Percentiles rank a stretch among this genome's conserved stretches.
These are phyloP conservation scores for Lecanosticta acicola DNA, from an alignment of 2,329 filamentous ascomycete species.

Conservation along the genomic window DNA sequence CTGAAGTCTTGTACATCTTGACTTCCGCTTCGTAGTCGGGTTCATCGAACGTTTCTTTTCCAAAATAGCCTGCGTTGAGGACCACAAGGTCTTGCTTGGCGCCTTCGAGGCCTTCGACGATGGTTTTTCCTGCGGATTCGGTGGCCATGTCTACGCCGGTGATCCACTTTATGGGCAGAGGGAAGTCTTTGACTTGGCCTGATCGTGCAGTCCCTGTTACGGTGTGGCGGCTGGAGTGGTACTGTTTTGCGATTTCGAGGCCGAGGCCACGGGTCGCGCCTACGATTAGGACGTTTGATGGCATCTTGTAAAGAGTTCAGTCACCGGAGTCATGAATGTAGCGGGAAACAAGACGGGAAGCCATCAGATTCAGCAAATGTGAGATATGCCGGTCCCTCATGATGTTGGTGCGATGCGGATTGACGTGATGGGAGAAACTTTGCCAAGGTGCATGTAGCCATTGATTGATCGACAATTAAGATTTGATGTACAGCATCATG, in stretches of 20 bases:
- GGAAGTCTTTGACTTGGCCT: conserved; percentile 40
- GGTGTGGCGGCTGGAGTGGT: conserved; percentile 48
- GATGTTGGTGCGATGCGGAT: too few relatives aligned
- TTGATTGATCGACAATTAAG: too few relatives aligned
- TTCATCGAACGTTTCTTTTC: conserved; percentile 57
- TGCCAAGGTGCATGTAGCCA: too few relatives aligned
- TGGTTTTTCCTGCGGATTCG: conserved; percentile 18
- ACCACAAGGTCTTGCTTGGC: conserved; percentile 45
- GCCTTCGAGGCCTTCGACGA: conserved; percentile 21
- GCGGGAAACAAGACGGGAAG: background rate
- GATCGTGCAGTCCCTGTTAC: conserved; percentile 59
- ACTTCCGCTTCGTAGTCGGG: conserved; percentile 63
- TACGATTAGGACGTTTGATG: conserved; percentile 55
- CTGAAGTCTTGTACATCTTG: conserved; percentile 64
- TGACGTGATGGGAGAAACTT: too few relatives aligned
- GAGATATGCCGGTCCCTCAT: background rate
- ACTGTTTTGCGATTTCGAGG: conserved; percentile 54
- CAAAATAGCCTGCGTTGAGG: conserved; percentile 65
- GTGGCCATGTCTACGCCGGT: conserved; percentile 19
- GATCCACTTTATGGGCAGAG: conserved; percentile 36
- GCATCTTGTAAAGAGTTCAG: conserved; percentile 3
- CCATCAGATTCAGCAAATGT: background rate
- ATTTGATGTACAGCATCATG: too few relatives aligned
- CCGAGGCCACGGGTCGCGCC: conserved; percentile 66
- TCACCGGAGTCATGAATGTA: background rate